Conservation (phyloP, 257 asterid species). For the Ajuga chamaepitys region DNA sequence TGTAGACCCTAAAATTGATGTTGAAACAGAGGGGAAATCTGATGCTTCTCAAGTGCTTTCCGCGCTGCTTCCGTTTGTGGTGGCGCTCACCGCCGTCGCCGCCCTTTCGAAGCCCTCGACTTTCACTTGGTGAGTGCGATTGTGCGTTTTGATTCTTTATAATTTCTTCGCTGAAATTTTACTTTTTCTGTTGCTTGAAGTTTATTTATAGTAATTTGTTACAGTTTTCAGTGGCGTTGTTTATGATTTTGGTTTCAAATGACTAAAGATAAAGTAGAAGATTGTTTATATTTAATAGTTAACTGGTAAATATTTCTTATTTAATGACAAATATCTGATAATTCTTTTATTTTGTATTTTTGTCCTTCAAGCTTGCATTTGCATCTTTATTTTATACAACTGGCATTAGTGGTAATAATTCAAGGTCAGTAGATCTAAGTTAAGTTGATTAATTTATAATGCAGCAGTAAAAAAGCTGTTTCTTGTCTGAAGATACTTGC, state of each 20-base stretch:
- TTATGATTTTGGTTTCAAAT: too few relatives aligned
- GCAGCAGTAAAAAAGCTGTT: background rate
- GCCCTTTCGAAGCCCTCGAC: constrained; percentile 90
- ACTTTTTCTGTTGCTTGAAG: background rate
- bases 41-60: constrained; percentile 65
- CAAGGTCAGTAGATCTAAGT: background rate
- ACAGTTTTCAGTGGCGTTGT: too few relatives aligned
- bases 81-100: constrained; percentile 76
- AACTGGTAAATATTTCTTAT: background rate
- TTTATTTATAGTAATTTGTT: background rate
- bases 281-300: background rate
- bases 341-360: background rate
- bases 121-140: constrained; percentile 70
- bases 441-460: constrained; percentile 13
- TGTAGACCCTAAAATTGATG: constrained; percentile 22
- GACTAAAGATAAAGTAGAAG: too few relatives aligned
- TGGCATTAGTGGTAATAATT: background rate
- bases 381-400: constrained; percentile 2
- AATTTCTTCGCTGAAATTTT: background rate
- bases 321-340: constrained; percentile 2
- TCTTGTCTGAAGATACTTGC: background rate
- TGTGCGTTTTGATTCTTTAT: background rate
- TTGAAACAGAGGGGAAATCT: constrained; percentile 34
- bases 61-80: constrained; percentile 87
- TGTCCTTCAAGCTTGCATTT: background rate